Evolutionary conservation across 768 basidiomycete species (phyloP), one percentile per base, ranked within the genome.

Genomic region (Lentinula edodes): DNA sequence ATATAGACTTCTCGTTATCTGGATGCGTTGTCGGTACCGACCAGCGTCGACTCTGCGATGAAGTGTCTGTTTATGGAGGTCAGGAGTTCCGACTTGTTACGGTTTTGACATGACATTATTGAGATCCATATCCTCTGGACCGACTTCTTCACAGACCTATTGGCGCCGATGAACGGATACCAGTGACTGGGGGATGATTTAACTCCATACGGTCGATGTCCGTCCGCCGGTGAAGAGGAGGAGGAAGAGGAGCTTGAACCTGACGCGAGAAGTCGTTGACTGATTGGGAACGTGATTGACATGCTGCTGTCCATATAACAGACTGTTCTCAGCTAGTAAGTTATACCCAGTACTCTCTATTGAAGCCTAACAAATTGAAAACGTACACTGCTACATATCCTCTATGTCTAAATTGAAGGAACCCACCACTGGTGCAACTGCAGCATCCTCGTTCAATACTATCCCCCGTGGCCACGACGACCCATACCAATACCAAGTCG

Each of bases 401-500:
- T 0, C 12, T 18, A 46, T 46, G 45, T 46, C 45, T 23, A 46
- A 46, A 46, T 28, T 23, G 23, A 56, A 56, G 10, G 20, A 56
- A 5, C 16, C 60, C 32, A 76, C 5, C 13, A 32, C 18, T 32
- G 39, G 55, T 54, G 76, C 79, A 6, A 75, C 80, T 42, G 80
- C 80, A 32, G 71, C 71, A 61, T 63, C 70, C 12, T 64, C 78
- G 1, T 80, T 77, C 62, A 61, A 73, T 6, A 78, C 78, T 5
- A 61, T 62, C 18, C 68, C 80, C 5, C 67, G 71, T 12, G 41
- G 55, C 3, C 73, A 76, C 50, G 71, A 76, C 51, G 85, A 86
- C 61, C 84, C 84, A 0, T 85, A 86, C 68, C 66, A 66, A 20
- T 85, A 87, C 66, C 83, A 85, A 65, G 77, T 81, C 5, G 83